Evolutionary conservation across 192 early-diverging fungal genomes (phyloP).

Genomic region (Coemansia sp.): DNA sequence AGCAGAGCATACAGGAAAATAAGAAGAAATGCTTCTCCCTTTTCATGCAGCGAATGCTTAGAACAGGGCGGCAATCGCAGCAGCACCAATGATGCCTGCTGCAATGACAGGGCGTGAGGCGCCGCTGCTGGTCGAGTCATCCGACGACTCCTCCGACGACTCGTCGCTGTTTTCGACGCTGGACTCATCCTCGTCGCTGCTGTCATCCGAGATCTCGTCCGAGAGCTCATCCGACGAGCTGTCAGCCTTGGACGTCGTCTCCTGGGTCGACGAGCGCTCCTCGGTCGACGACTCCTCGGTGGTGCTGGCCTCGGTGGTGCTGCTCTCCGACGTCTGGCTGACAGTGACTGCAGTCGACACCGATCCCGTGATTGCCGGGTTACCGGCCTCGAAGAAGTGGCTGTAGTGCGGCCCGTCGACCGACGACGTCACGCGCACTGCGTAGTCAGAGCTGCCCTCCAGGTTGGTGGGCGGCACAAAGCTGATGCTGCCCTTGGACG

Average conservation of each 20-base stretch:
- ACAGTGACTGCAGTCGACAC: constrained; percentile 8
- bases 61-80: constrained; percentile 36
- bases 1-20: background rate
- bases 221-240: constrained; percentile 6
- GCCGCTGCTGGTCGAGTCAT: constrained; percentile 17
- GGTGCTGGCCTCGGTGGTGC: background rate
- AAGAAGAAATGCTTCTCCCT: too few species aligned
- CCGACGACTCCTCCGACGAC: constrained; percentile 14
- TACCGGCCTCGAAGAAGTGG: constrained; percentile 42
- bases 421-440: constrained; percentile 38
- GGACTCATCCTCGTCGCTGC: constrained; percentile 7
- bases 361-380: constrained; percentile 11
- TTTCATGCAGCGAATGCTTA: constrained; percentile 12
- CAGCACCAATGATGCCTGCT: constrained; percentile 30
- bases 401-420: constrained; percentile 50
- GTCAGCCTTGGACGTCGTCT: background rate
- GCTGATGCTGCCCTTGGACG: constrained; percentile 20
- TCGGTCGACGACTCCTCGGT: background rate
- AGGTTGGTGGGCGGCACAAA: constrained; percentile 33
- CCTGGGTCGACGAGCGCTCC: background rate
- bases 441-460: constrained; percentile 30
- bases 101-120: constrained; percentile 22
- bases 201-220: constrained; percentile 6
- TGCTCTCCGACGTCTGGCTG: background rate
- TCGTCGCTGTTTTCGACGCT: constrained; percentile 5